Evolutionary conservation across 2,329 filamentous ascomycete species (phyloP).

Genomic region (Aspergillus sp.): DNA sequence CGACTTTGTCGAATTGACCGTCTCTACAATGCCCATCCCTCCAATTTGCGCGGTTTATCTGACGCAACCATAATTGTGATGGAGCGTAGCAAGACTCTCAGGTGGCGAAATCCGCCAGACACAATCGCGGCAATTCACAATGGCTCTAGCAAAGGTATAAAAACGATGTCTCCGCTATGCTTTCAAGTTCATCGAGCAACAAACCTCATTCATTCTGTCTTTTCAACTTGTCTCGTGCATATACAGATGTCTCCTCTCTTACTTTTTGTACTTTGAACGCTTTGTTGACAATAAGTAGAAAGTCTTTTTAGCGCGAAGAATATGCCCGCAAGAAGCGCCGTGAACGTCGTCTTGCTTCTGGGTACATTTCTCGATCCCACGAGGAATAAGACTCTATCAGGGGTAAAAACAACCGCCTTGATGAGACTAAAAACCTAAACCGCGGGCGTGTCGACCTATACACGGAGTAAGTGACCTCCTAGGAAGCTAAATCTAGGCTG

Average conservation of each 20-base stretch:
- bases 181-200: too few relatives aligned
- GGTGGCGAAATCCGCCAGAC: too few relatives aligned
- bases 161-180: too few relatives aligned
- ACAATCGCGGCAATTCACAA: too few relatives aligned
- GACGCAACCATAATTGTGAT: too few relatives aligned
- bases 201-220: too few relatives aligned
- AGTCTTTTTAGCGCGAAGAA: not conserved
- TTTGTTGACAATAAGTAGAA: conserved; percentile 6
- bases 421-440: conserved; percentile 2
- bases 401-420: not conserved
- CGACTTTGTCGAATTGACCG: too few relatives aligned
- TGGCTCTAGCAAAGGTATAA: too few relatives aligned
- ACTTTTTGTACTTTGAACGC: conserved; percentile 1
- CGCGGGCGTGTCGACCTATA: not conserved
- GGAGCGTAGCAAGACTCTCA: too few relatives aligned
- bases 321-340: not conserved
- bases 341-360: not conserved
- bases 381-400: conserved; percentile 1
- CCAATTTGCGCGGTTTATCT: too few relatives aligned
- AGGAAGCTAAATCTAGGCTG: not conserved
- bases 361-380: conserved; percentile 3
- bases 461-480: not conserved
- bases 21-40: too few relatives aligned
- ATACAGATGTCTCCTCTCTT: not conserved
- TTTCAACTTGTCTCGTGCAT: not conserved